A percentile compares a stretch with the other conserved stretches of the same genome.
phyloP scores from a whole-genome alignment of 805 yeast genomes.

The Metschnikowia corniflorae region DNA sequence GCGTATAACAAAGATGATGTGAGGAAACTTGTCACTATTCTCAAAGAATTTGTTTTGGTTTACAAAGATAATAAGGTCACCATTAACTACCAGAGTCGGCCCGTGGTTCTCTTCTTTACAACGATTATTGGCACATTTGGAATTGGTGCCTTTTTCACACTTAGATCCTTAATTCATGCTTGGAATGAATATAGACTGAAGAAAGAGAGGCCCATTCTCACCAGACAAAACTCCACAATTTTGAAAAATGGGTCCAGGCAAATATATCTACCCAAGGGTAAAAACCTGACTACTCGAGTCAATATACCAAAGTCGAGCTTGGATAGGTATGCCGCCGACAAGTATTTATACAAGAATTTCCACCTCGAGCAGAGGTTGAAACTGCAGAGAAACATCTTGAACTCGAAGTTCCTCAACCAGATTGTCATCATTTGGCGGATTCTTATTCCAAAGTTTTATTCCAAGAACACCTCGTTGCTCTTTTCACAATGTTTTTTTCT shows the following conservation, averaged over 20 bases:
- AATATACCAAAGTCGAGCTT: constrained; percentile 45
- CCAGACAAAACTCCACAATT: constrained; percentile 41
- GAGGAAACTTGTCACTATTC: constrained; percentile 29
- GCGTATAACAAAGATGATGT: constrained; percentile 33
- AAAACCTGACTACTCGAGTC: constrained; percentile 34
- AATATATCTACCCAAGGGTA: constrained; percentile 47
- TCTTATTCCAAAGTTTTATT: constrained; percentile 69
- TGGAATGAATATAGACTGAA: constrained; percentile 29
- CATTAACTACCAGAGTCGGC: constrained; percentile 40
- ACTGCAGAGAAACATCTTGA: constrained; percentile 33
- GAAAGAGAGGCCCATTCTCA: constrained; percentile 32
- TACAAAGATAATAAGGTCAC: constrained; percentile 35
- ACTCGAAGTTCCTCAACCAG: constrained; percentile 70
- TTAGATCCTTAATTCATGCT: constrained; percentile 28
- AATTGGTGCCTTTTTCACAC: constrained; percentile 31
- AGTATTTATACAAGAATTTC: constrained; percentile 49
- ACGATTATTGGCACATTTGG: constrained; percentile 41
- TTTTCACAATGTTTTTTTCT: constrained; percentile 70
- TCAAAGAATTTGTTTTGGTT: constrained; percentile 35
- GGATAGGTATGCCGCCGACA: constrained; percentile 55
- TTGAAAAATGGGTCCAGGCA: constrained; percentile 44
- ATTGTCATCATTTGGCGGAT: constrained; percentile 74
- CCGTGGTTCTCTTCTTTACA: constrained; percentile 39
- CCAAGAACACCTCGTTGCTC: constrained; percentile 63
- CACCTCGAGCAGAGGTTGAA: constrained; percentile 30